Evolutionary conservation across 108 stramenopile species (phyloP).

Genomic region (Fragilaria crotonensis): DNA sequence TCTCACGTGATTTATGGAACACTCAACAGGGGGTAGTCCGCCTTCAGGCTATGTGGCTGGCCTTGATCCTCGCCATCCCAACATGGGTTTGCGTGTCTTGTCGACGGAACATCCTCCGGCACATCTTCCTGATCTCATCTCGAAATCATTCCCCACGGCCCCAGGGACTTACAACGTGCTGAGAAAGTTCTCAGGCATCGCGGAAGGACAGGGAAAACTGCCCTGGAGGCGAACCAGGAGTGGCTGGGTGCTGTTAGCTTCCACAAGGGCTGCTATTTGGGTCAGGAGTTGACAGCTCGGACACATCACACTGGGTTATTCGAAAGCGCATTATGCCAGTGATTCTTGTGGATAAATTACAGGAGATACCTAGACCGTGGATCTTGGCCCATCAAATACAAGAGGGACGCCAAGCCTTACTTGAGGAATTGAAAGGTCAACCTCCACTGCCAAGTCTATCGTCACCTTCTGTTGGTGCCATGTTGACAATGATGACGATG

Average conservation of each 20-base stretch:
- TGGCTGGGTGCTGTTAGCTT: conserved; percentile 87
- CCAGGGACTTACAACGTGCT: conserved; percentile 63
- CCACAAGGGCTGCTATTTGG: conserved; percentile 96
- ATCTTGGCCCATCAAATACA: conserved; percentile 61
- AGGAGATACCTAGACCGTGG: conserved; percentile 72
- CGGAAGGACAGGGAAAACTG: conserved; percentile 81
- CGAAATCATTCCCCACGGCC: conserved; percentile 41
- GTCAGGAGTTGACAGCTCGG: conserved; percentile 96
- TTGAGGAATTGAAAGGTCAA: conserved; percentile 3
- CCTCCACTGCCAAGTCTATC: conserved; percentile 57
- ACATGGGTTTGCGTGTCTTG: conserved; percentile 66
- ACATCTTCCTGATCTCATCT: conserved; percentile 37
- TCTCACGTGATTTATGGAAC: conserved; percentile 75
- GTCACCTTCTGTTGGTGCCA: conserved; percentile 49
- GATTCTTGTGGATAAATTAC: conserved; percentile 56
- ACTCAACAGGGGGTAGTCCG: conserved; percentile 46
- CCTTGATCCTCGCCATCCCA: conserved; percentile 81
- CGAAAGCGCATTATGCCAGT: conserved; percentile 91
- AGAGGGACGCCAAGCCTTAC: conserved; percentile 18
- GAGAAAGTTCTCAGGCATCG: conserved; percentile 69
- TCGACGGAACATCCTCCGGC: conserved; percentile 23
- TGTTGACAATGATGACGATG: conserved; percentile 67
- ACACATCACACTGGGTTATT: conserved; percentile 89
- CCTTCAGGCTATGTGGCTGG: conserved; percentile 53
- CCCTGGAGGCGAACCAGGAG: conserved; percentile 91